Conservation (phyloP, 2,329 filamentous ascomycete species). For the Colletotrichum australisinense region DNA sequence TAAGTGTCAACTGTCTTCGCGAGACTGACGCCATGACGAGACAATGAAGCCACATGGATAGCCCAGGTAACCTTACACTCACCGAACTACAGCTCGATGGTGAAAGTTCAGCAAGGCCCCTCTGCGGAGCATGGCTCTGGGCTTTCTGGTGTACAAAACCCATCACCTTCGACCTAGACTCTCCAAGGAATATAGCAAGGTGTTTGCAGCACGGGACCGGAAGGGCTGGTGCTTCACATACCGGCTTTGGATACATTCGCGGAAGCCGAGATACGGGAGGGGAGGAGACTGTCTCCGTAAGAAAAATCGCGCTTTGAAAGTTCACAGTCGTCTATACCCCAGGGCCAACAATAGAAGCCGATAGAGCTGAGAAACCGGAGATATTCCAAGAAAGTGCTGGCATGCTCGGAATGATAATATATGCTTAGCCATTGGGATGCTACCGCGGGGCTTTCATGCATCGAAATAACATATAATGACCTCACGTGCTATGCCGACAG, state of each 20-base stretch:
- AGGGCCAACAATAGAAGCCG: not conserved
- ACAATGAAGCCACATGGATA: not conserved
- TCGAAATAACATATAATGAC: not conserved
- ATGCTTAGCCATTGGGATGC: not conserved
- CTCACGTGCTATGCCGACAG: not conserved
- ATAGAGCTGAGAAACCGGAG: not conserved
- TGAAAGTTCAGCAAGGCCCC: not conserved
- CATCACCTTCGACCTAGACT: not conserved
- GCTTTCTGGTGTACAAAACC: not conserved
- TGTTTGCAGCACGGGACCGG: too few species aligned
- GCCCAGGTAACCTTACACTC: not conserved
- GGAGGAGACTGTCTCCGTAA: not conserved
- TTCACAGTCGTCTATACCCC: not conserved
- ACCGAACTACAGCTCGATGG: not conserved
- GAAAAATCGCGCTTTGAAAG: not conserved
- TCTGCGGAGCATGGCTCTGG: too few species aligned
- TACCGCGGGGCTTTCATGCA: not conserved
- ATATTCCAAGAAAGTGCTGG: too few species aligned
- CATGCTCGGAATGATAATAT: not conserved
- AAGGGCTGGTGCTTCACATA: not conserved
- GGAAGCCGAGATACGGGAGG: not conserved
- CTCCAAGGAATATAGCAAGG: not conserved
- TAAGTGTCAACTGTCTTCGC: constrained; percentile 3
- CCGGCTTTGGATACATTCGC: not conserved
- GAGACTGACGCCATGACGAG: not conserved